Evolutionary conservation across 2,329 filamentous ascomycete species (phyloP), one percentile per base, ranked within the genome.

Genomic region (Botryotinia narcissicola): DNA sequence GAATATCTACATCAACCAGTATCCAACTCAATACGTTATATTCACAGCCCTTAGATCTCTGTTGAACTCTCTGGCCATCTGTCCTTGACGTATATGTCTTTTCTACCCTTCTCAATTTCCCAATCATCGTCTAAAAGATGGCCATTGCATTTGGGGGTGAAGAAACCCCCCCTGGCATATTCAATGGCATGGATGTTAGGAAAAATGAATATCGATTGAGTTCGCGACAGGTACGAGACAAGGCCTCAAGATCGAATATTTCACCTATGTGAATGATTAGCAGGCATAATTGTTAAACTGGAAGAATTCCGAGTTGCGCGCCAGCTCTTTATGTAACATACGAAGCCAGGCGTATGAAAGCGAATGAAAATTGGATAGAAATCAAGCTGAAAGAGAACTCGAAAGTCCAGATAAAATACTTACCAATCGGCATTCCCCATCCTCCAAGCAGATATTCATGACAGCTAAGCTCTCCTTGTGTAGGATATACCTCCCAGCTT

Each of bases 131-230:
- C 40, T 73, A 70, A 20, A 75, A 75, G 14, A 71, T 79, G 8
- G 78, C 76, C 70, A 78, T 61, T 1, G 84, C 78, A 74, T 78
- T 78, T 5, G 76, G 75, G 14, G 76, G 77, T 51, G 76, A 78
- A 20, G 78, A 78, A 51, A 79, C 72, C 14, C 78, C 78, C 12
- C 78, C 78, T 32, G 72, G 68, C 18, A 78, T 71, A 79, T 91
- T 90, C 54, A 90, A 80, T 1, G 90, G 89, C 20, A 83, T 84
- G 71, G 87, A 90, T 0, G 87, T 87, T 37, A 92, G 83, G 82
- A 92, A 85, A 78, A 92, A 92, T 12, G 84, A 86, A 81, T 88
- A 91, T 42, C 85, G 82, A 16, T 84, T 82, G 69, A 85, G 84
- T 79, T 84, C 83, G 78, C 85, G 84, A 77, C 89, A 89, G 51